A percentile compares a stretch with the other conserved stretches of the same genome.
Conservation (phyloP, 2,329 filamentous ascomycete species). For the Venturia oleaginea region DNA sequence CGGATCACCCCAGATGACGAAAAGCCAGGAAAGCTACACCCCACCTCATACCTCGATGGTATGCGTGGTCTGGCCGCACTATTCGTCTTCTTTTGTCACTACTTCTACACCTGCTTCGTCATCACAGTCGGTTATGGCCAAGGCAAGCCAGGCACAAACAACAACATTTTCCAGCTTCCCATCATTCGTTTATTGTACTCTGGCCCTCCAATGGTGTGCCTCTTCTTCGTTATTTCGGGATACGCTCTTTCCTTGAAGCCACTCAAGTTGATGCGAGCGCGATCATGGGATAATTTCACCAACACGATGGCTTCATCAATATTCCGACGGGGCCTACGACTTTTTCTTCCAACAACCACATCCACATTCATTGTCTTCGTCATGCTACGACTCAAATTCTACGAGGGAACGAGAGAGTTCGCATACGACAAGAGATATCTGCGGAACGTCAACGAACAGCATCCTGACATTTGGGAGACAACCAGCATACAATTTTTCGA, state of each 20-base stretch:
- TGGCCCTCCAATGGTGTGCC: slow-evolving; percentile 48
- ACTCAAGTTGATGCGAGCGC: slow-evolving; percentile 17
- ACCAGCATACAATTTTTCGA: slow-evolving; percentile 19
- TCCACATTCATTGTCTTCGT: slow-evolving; percentile 18
- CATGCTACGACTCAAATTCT: slow-evolving; percentile 13
- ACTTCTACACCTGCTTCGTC: slow-evolving; percentile 36
- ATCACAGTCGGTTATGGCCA: slow-evolving; percentile 42
- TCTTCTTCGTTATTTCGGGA: slow-evolving; percentile 55
- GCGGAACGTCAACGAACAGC: slow-evolving; percentile 17
- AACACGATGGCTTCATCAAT: slow-evolving; percentile 18
- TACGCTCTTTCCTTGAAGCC: slow-evolving; percentile 47
- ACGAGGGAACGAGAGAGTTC: slow-evolving; percentile 15
- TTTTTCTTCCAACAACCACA: slow-evolving; percentile 19
- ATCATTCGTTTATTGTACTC: slow-evolving; percentile 46
- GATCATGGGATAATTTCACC: slow-evolving; percentile 24
- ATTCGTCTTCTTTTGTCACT: slow-evolving; percentile 50
- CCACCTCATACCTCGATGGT: slow-evolving; percentile 50
- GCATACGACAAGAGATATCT: slow-evolving; percentile 15
- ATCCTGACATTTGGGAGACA: slow-evolving; percentile 14
- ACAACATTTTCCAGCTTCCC: slow-evolving; percentile 43
- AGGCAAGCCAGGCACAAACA: slow-evolving; percentile 32
- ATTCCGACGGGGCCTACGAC: slow-evolving; percentile 18
- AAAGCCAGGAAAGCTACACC: slow-evolving; percentile 33
- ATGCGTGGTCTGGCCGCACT: slow-evolving; percentile 49
- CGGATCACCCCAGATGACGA: slow-evolving; percentile 33